Base-by-base conservation (phyloP, 2,329 filamentous ascomycete species). In the Fusarium guadeloupense region DNA sequence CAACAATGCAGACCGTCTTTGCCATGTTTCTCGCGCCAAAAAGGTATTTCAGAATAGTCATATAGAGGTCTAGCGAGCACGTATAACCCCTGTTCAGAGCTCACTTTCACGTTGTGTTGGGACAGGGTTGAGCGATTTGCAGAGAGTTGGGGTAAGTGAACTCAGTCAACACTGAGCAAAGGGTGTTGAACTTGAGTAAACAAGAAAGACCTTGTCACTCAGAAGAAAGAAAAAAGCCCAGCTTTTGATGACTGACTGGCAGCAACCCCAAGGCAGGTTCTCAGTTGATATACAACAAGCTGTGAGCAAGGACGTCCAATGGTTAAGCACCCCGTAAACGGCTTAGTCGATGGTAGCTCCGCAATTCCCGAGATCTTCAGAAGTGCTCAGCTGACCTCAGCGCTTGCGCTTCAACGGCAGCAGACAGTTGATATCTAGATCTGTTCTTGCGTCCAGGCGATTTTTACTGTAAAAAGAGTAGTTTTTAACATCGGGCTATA, bases 1-100 rank as follows among this genome's bases (percentile, higher is more conserved):
- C 77, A 49, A 79, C 68, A 49, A 79, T 74, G 57, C 77, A 79
- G 23, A 79, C 77, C 25, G 75, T 73, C 57, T 78, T 78, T 12
- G 72, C 54, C 76, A 79, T 78, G 54, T 43, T 57, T 56, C 43
- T 59, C 30, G 14, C 39, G 13, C 66, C 34, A 34, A 38, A 39
- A 9, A 52, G 26, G 16, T 50, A 69, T 30, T 33, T 61, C 19
- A 38, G 42, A 21, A 67, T 39, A 37, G 42, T 63, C 70, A 72
- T 72, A 47, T 43, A 66, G 48, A 38, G 30, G 14, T 23, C 16
- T 7, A 20, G 20, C 19, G 16, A 39, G 26, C 28, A n/a, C n/a
- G 12, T 31, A 25, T 10, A 16, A 54, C 35, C 43, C 60, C 54
- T 60, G 45, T 33, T 16, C 16, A 25, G 38, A 35, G 47, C 41